Conservation (phyloP, 345 rosid genomes). For the Eucalyptus dawsonii region DNA sequence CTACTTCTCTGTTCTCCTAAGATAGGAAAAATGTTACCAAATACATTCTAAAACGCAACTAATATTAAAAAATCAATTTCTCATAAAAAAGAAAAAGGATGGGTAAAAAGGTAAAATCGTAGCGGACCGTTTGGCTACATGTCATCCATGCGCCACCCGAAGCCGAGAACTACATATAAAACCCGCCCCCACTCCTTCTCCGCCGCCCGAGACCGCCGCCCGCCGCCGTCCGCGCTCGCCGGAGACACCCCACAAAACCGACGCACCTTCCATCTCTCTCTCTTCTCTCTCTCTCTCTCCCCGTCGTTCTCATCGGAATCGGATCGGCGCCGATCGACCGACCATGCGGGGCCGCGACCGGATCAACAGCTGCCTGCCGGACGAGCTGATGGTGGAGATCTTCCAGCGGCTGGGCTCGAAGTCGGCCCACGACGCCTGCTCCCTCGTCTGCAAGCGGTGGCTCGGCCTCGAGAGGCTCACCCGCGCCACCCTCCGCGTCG, state of each 20-base stretch:
- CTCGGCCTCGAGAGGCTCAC: constrained; percentile 60
- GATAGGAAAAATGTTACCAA: too few relatives aligned
- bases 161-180: background rate
- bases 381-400: constrained; percentile 69
- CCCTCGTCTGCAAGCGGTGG: constrained; percentile 95
- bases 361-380: constrained; percentile 69
- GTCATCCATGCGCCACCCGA: background rate
- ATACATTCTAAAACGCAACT: too few relatives aligned
- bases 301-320: background rate
- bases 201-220: background rate
- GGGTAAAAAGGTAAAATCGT: background rate
- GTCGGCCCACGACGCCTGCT: constrained; percentile 59
- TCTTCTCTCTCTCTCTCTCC: background rate
- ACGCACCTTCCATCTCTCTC: background rate
- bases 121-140: background rate
- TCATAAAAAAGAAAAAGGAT: background rate
- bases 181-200: background rate
- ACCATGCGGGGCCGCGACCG: constrained; percentile 62
- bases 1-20: accelerated
- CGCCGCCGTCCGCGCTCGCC: background rate
- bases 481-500: constrained; percentile 76
- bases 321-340: background rate
- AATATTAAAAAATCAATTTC: background rate
- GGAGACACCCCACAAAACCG: background rate
- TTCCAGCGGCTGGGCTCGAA: constrained; percentile 59